phyloP scores from a whole-genome alignment of 768 basidiomycete species.

The Lentinula detonsa region DNA sequence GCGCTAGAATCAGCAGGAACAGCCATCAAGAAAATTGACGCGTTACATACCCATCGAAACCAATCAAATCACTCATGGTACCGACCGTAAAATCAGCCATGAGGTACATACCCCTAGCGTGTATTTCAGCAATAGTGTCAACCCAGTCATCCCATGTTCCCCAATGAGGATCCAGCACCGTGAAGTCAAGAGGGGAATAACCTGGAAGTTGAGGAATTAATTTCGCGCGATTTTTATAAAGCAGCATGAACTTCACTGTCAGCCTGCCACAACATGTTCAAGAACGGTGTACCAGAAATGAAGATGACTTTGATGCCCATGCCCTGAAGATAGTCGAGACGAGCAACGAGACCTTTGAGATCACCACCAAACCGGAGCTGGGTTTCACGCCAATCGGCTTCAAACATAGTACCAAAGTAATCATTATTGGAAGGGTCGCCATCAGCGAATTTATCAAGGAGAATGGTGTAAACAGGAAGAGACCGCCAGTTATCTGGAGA shows the following conservation, averaged over 20 bases:
- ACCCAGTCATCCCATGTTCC: conserved; percentile 81
- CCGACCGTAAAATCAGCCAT: conserved; percentile 94
- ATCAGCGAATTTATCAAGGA: conserved; percentile 92
- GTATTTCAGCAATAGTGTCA: conserved; percentile 66
- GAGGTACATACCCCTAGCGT: conserved; percentile 82
- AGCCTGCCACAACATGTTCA: conserved; percentile 96
- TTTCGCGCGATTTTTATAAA: conserved; percentile 1
- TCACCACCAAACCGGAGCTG: conserved; percentile 90
- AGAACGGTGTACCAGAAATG: conserved; percentile 87
- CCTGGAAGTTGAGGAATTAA: conserved; percentile 35
- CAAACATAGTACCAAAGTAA: conserved; percentile 74
- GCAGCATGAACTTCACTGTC: conserved; percentile 58
- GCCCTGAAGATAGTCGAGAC: conserved; percentile 82
- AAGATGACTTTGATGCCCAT: conserved; percentile 86
- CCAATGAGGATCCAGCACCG: conserved; percentile 89
- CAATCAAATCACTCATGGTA: conserved; percentile 85
- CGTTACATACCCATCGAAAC: conserved; percentile 65
- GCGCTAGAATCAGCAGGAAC: conserved; percentile 6
- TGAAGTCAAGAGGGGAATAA: conserved; percentile 91
- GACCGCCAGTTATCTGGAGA: conserved; percentile 86
- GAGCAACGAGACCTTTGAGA: conserved; percentile 66
- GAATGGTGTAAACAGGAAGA: conserved; percentile 67
- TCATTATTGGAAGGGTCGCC: conserved; percentile 92
- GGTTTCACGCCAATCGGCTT: conserved; percentile 84
- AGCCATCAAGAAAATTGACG: background rate